Percentiles rank a stretch among this genome's conserved stretches.
Evolutionary conservation across 169 alveolate genomes (phyloP).

Genomic region (Plasmodium vinckei): DNA sequence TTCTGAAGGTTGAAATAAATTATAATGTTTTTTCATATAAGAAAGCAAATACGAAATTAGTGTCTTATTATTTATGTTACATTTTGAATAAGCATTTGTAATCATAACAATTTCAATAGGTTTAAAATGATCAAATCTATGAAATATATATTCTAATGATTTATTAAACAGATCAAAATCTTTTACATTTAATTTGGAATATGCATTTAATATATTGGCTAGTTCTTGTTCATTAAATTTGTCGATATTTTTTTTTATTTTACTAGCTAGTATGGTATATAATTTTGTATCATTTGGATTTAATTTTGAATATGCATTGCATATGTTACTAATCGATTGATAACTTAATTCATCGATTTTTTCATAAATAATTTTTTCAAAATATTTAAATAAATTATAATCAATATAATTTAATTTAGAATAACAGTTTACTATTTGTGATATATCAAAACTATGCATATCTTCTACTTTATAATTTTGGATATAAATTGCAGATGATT

Average conservation of each 20-base stretch:
- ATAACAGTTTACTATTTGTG: conserved; percentile 54
- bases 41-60: conserved; percentile 12
- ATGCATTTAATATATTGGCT: conserved; percentile 45
- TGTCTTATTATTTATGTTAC: conserved; percentile 11
- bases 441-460: conserved; percentile 51
- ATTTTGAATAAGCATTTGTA: conserved; percentile 33
- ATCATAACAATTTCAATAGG: conserved; percentile 63
- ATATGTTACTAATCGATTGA: conserved; percentile 58
- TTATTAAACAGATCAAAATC: conserved; percentile 16
- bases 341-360: conserved; percentile 36
- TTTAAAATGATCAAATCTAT: conserved; percentile 12
- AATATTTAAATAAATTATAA: conserved; percentile 6
- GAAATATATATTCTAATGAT: conserved; percentile 4
- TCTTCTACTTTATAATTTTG: conserved; percentile 20
- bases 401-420: conserved; percentile 39
- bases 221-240: conserved; percentile 59
- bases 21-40: conserved; percentile 11
- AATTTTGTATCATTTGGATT: not conserved
- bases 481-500: conserved; percentile 3
- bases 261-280: not conserved
- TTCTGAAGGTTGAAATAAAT: conserved; percentile 36
- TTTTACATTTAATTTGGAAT: conserved; percentile 16
- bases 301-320: conserved; percentile 54
- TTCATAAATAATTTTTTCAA: conserved; percentile 14
- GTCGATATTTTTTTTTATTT: conserved; percentile 3